phyloP scores from a whole-genome alignment of 768 basidiomycete genomes.

The Crassisporium funariophilum region DNA sequence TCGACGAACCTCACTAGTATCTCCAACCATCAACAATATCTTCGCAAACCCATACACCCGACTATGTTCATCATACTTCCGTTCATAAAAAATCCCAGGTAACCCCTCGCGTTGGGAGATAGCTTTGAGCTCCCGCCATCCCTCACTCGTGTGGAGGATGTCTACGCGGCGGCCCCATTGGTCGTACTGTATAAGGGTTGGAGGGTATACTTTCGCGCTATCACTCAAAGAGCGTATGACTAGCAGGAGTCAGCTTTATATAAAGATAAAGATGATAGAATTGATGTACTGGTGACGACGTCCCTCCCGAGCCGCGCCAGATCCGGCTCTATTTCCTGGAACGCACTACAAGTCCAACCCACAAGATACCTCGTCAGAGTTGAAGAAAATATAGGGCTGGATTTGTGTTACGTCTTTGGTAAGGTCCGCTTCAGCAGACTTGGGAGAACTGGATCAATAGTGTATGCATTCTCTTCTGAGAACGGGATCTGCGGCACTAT shows the following conservation, averaged over 20 bases:
- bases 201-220: slow-evolving; percentile 45
- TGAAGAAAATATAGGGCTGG: not conserved
- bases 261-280: not conserved
- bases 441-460: slow-evolving; percentile 63
- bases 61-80: slow-evolving; percentile 60
- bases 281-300: slow-evolving; percentile 48
- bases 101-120: slow-evolving; percentile 64
- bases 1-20: slow-evolving; percentile 57
- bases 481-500: slow-evolving; percentile 45
- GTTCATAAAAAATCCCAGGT: slow-evolving; percentile 68
- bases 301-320: slow-evolving; percentile 60
- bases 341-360: slow-evolving; percentile 45
- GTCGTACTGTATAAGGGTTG: slow-evolving; percentile 67
- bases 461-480: slow-evolving; percentile 60
- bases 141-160: slow-evolving; percentile 67
- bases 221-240: slow-evolving; percentile 57
- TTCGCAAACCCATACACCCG: slow-evolving; percentile 70
- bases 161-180: slow-evolving; percentile 75
- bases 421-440: slow-evolving; percentile 58
- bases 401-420: slow-evolving; percentile 41
- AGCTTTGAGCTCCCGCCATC: slow-evolving; percentile 70
- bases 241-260: slow-evolving; percentile 22
- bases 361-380: not conserved
- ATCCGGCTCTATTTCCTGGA: slow-evolving; percentile 57
- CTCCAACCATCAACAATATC: slow-evolving; percentile 59